Base-by-base conservation (phyloP, 495 filamentous ascomycete genomes). In the Immersiella caudata region DNA sequence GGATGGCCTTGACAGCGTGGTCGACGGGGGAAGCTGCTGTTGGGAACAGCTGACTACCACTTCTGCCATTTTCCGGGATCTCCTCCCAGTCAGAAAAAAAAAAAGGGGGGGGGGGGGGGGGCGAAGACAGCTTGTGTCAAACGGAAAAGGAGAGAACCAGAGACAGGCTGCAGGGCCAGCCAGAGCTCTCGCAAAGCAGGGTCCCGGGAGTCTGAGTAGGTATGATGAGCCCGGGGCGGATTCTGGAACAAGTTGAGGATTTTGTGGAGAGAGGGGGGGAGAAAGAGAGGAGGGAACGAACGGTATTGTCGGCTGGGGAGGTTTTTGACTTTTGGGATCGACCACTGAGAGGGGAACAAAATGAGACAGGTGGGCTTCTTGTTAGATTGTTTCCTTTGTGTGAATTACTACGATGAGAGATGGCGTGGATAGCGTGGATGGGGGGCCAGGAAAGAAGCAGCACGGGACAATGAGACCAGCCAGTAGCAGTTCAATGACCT, bases 391-490 rank as follows among this genome's bases (percentile, higher is more conserved):
- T n/a, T 35, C 57, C 57, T 59, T 62, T 62, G 59, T 62, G 18
- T 62, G 29, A 2, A 11, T 55, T 55, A 12, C 11, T 46, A 12
- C 40, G 11, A 46, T 2, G 7, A 27, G 46, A 25, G n/a, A 46
- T 18, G n/a, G 52, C 46, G 56, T 21, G 5, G 40, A 18, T 46
- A 12, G 40, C 40, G 40, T 46, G 40, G 40, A 22, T 16, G 20
- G 24, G 52, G 21, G 21, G 52, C 7, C 14, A 55, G 52, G 24
- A n/a, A 55, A 11, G 9, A 22, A n/a, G 24, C 52, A 24, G 52
- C 5, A 62, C 58, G 62, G 70, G 72, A 79, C 76, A 79, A 78
- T 79, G 75, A 74, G 68, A 60, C 65, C 70, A 22, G 55, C 63
- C 65, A 50, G 50, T 62, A 73, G 66, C 73, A 16, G 59, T 6